Evolutionary conservation across 108 stramenopile species (phyloP), one percentile per base, ranked within the genome.

Genomic region (Cyclotella atomus): DNA sequence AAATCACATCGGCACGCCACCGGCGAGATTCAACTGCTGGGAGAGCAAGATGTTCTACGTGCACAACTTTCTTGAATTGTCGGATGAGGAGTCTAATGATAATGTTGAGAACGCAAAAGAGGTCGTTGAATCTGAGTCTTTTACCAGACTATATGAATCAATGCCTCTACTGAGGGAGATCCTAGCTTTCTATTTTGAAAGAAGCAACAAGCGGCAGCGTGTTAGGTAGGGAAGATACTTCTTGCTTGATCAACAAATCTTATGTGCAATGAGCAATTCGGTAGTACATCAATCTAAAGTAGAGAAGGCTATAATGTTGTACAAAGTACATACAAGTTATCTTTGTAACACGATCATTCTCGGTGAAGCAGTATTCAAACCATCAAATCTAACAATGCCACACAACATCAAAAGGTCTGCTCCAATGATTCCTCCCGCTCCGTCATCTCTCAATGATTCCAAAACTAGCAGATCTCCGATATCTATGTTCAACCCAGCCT

Each of bases 391-490:
- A 2, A 89, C 73, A 20, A 77, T 35, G 30, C 70, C 68, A 49
- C 83, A 81, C 70, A 75, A 59, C 84, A 87, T 87, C 44, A 93
- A 62, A 17, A 84, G 52, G 80, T 93, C 89, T 33, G 88, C 82
- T 7, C 92, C 92, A 12, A 93, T 55, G 33, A 93, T 91, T 15
- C 92, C 92, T 17, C 84, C 89, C 2, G 88, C 88, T 27, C 76
- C 75, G 30, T 93, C 77, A 20, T 71, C 24, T n/a, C 46, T 67
- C 55, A 93, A 60, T n/a, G 56, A 38, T 12, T 88, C 83, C 27
- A 93, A 44, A 7, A 93, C 82, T 6, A 88, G 85, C 74, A 93
- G 74, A 35, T 89, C 80, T 1, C 92, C 88, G 44, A 93, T 88
- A 61, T 93, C 89, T 24, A 93, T 75, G n/a, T 78, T 53, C 23